Evolutionary conservation across 106 monocot species (phyloP).

Genomic region (Chionographis japonica): DNA sequence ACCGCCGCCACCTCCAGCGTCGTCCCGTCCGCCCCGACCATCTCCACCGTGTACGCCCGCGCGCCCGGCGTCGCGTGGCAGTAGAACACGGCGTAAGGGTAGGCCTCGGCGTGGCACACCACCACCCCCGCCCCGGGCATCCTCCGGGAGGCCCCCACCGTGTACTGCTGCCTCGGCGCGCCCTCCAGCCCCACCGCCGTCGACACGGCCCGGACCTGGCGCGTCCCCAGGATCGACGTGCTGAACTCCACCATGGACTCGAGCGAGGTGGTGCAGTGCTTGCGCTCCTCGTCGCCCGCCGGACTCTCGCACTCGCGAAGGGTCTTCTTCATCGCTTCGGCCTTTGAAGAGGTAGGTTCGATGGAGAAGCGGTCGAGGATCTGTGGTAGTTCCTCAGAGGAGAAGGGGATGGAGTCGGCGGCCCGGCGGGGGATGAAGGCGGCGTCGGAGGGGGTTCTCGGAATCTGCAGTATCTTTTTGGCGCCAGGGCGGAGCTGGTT

Average conservation of each 20-base stretch:
- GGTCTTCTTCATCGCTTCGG: slow-evolving; percentile 22
- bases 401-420: slow-evolving; percentile 49
- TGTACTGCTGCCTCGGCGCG: slow-evolving; percentile 30
- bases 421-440: slow-evolving; percentile 27
- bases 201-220: slow-evolving; percentile 23
- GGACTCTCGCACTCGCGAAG: slow-evolving; percentile 42
- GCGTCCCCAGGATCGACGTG: slow-evolving; percentile 30
- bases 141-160: slow-evolving; percentile 10
- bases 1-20: slow-evolving; percentile 53
- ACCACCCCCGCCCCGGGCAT: slow-evolving; percentile 24
- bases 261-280: slow-evolving; percentile 52
- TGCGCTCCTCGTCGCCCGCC: slow-evolving; percentile 25
- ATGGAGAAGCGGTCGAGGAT: slow-evolving; percentile 32
- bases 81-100: slow-evolving; percentile 58
- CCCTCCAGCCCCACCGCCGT: slow-evolving; percentile 24
- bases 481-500: slow-evolving; percentile 37
- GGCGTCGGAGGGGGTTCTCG: slow-evolving; percentile 11
- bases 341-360: slow-evolving; percentile 23
- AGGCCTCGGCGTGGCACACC: slow-evolving; percentile 57
- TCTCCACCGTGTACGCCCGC: slow-evolving; percentile 33
- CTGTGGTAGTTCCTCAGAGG: slow-evolving; percentile 27
- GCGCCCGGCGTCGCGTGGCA: slow-evolving; percentile 42
- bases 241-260: slow-evolving; percentile 73
- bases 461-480: slow-evolving; percentile 41
- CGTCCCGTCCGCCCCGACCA: slow-evolving; percentile 42